Evolutionary conservation across 352 stramenopile genomes (phyloP), one percentile per base, ranked within the genome.

Genomic region (Phytophthora syringae): DNA sequence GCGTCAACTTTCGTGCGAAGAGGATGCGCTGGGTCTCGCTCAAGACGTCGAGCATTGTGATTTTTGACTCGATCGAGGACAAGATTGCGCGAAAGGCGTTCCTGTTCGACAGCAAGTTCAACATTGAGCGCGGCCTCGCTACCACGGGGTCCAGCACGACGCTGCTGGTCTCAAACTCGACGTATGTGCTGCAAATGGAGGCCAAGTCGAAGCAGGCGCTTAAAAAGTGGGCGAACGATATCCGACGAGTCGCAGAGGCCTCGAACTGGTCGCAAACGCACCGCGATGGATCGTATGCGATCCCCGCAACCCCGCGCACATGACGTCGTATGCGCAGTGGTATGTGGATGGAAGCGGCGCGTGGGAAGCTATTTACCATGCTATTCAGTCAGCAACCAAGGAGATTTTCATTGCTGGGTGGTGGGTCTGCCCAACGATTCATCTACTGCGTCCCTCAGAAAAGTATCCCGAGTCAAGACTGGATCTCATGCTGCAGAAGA

Each of bases 371-470:
- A 94, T 97, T 10, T 90, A 86, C 52, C 70, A 89, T 22, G 80
- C 59, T 5, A 75, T 98, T 3, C 49, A 66, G 13, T 64, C 62
- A 1, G 90, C 92, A 5, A 84, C 61, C 43, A 93, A 89, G 58
- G 80, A 97, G 67, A 96, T 98, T 53, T 97, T 96, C 54, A 95
- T 98, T 47, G 86, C 88, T 10, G 91, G 86, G 4, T 98, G 92
- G 92, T 97, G 92, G 86, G 86, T 97, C 18, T 92, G 84, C 48
- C 89, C 89, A 5, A 91, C 76, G 6, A 90, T 96, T n/a, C 80
- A 93, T 60, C 65, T 98, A 30, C 57, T 86, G 16, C 89, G 92
- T 13, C 85, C 85, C 7, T 77, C 82, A 0, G 68, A 77, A 20
- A 39, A 80, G 13, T 82, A 83, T 48, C 83, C 84, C 1, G 67